Conservation (phyloP, 371 early-diverging fungal genomes). For the Mucor ambiguus region DNA sequence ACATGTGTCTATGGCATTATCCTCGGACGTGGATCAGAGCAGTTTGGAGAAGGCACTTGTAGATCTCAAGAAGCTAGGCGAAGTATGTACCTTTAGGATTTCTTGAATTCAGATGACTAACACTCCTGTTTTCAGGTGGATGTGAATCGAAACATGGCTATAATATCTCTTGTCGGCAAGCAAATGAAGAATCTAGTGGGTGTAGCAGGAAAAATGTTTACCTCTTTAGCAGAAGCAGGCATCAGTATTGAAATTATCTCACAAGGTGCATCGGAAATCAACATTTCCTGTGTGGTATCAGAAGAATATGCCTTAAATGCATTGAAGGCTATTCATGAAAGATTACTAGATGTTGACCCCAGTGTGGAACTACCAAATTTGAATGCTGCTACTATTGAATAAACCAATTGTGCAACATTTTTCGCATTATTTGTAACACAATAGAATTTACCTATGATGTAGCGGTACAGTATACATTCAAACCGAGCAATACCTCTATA, state of each 20-base stretch:
- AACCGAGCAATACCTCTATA: neutral
- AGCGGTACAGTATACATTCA: neutral
- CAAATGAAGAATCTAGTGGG: slow-evolving; percentile 96
- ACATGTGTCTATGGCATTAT: slow-evolving; percentile 95
- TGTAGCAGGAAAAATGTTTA: slow-evolving; percentile 93
- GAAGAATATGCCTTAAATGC: slow-evolving; percentile 71
- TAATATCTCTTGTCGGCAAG: slow-evolving; percentile 93
- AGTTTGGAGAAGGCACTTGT: slow-evolving; percentile 67
- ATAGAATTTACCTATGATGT: neutral
- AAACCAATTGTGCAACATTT: neutral
- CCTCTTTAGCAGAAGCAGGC: slow-evolving; percentile 81
- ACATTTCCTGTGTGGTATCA: slow-evolving; percentile 94
- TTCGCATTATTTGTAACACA: neutral
- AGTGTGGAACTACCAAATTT: slow-evolving; percentile 23
- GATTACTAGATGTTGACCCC: slow-evolving; percentile 48
- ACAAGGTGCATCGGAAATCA: slow-evolving; percentile 97
- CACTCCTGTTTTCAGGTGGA: slow-evolving; percentile 52
- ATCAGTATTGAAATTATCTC: slow-evolving; percentile 99
- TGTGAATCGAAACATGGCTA: slow-evolving; percentile 83
- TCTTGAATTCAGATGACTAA: neutral
- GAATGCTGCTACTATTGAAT: slow-evolving; percentile 9
- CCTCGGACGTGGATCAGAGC: slow-evolving; percentile 59
- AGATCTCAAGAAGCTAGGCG: slow-evolving; percentile 72
- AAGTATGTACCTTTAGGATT: slow-evolving; percentile 37
- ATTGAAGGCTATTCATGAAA: slow-evolving; percentile 88